Base-by-base conservation (phyloP, 768 basidiomycete species). In the Trametes villosa region DNA sequence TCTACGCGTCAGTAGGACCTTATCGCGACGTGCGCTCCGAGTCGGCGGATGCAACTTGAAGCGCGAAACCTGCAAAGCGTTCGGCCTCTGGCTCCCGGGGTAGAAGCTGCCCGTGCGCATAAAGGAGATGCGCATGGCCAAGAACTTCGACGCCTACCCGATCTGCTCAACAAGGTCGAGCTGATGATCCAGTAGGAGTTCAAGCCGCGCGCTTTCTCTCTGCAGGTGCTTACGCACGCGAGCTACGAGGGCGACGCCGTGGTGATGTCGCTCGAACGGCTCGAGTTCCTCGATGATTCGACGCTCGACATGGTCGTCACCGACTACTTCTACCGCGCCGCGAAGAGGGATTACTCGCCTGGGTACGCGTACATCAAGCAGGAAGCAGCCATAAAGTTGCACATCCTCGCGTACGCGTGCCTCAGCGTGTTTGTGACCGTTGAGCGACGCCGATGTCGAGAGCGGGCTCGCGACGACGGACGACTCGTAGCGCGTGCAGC, bases 281-380 rank as follows among this genome's bases (percentile, higher is more conserved):
- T 91, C 79, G 89, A 91, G 64, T 91, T 92, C 65, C 80, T 91
- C 2, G 90, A 90, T 4, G 90, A 92, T 63, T 81, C 86, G 0
- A 82, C 91, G 1, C 79, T 91, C 30, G 89, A 92, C 64, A 89
- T 91, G 85, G 71, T 91, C 44, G 84, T 91, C 51, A 87, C 83
- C 18, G 83, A 91, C 67, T 84, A 80, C 66, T 74, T 92, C 4
- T 92, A 87, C 69, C 83, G 77, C 41, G 86, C 81, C 0, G 81
- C 83, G 0, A 86, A 84, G 36, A 89, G 86, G 71, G 69, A 82
- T n/a, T 90, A 88, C 66, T 74, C 80, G 30, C 90, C 91, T 0
- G 87, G 89, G 0, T 80, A 89, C 59, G 85, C 92, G 65, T 83
- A 85, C 67, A 75, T 85, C 27, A 84, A 86, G 53, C 88, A 87